These are phyloP conservation scores for Podochytrium sp. DNA, from an alignment of 192 early-diverging fungal species.

Conservation along the genomic window DNA sequence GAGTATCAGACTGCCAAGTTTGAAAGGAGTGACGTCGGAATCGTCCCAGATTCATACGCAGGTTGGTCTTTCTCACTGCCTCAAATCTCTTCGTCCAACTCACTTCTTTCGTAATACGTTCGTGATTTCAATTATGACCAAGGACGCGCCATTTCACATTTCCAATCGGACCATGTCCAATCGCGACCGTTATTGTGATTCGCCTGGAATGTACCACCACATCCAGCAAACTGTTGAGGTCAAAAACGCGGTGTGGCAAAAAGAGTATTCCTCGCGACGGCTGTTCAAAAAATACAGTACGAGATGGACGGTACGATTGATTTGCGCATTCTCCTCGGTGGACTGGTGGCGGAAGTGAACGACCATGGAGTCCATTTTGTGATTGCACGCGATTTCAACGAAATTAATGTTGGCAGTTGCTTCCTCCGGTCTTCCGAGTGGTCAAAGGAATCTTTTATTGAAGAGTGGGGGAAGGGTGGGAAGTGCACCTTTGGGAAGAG, in stretches of 20 bases:
- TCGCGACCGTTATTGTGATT: neutral
- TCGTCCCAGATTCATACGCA: neutral
- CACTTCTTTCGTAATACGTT: neutral
- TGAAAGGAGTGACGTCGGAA: neutral
- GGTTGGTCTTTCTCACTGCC: too few relatives aligned
- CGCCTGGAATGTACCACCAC: neutral
- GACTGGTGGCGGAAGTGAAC: neutral
- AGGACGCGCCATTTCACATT: neutral
- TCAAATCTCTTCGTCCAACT: neutral
- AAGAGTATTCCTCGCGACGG: neutral
- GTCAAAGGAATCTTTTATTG: neutral
- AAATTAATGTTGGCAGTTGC: neutral
- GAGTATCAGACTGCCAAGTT: neutral
- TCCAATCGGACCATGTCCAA: neutral
- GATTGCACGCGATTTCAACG: neutral
- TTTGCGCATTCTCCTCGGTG: neutral
- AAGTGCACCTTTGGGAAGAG: neutral
- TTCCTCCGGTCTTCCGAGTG: neutral
- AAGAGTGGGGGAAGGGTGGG: neutral
- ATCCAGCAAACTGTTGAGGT: neutral
- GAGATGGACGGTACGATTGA: neutral
- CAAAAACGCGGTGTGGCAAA: neutral
- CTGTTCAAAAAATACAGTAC: neutral
- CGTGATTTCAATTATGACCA: neutral
- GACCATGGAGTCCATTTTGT: neutral